phyloP scores from a whole-genome alignment of 345 rosid genomes.

The Limnanthes douglasii region DNA sequence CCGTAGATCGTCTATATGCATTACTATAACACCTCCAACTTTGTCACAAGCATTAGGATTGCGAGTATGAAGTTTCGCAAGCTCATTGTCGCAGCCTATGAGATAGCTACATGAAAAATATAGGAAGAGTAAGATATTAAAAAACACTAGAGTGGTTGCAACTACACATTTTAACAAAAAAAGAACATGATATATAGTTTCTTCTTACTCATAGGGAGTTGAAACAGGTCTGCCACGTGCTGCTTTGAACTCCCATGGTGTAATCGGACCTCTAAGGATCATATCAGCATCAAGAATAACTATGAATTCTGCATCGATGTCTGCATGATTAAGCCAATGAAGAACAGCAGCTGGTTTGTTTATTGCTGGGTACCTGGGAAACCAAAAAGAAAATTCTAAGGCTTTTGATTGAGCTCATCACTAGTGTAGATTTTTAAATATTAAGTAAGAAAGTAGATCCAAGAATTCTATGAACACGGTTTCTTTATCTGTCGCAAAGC shows the following conservation, averaged over 20 bases:
- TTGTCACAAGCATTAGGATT: slow-evolving; percentile 91
- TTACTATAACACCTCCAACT: slow-evolving; percentile 95
- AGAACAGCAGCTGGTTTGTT: slow-evolving; percentile 97
- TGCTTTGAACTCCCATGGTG: slow-evolving; percentile 96
- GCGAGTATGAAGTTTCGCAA: slow-evolving; percentile 84
- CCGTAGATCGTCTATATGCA: slow-evolving; percentile 93
- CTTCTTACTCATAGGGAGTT: slow-evolving; percentile 88
- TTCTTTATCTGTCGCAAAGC: too few species aligned
- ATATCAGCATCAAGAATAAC: slow-evolving; percentile 98
- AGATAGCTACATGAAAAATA: slow-evolving; percentile 51
- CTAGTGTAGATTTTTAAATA: too few species aligned
- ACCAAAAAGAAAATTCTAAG: slow-evolving; percentile 9
- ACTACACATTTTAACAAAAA: too few species aligned
- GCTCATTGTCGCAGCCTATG: slow-evolving; percentile 89
- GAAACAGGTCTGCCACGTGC: slow-evolving; percentile 91
- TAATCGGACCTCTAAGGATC: slow-evolving; percentile 90
- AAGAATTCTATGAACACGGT: too few species aligned
- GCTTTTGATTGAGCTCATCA: too few species aligned
- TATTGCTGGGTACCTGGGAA: slow-evolving; percentile 92
- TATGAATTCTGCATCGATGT: slow-evolving; percentile 75
- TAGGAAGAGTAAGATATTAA: neutral
- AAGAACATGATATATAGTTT: neutral
- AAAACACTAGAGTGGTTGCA: neutral
- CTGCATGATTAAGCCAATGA: slow-evolving; percentile 95
- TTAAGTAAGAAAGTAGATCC: too few species aligned